Base-by-base conservation (phyloP, 495 filamentous ascomycete species). In the Penicillium soppii region DNA sequence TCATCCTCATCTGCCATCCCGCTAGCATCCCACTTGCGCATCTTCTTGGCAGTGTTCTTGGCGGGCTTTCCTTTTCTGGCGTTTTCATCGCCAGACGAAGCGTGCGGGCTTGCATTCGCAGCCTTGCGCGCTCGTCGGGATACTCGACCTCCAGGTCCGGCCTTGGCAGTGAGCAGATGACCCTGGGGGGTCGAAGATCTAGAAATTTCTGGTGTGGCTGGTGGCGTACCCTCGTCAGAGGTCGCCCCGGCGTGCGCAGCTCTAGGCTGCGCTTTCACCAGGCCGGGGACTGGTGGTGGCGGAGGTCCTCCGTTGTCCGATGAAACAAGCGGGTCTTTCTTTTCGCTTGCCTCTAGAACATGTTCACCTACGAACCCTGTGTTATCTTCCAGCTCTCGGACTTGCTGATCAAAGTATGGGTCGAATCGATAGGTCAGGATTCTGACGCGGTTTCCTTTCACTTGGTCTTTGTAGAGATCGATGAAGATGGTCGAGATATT, bases 401-500 rank as follows among this genome's bases (percentile, higher is more conserved):
- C 78, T 68, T 97, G 90, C 55, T 92, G 90, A 56, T 97, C 89
- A 65, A 97, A 98, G 69, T 96, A 97, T 50, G 85, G 80, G 65
- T 94, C 91, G 67, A 97, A 97, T 15, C 77, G 78, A 56, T 86
- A 82, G 56, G 92, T 80, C 43, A 90, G 77, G 25, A 88, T 75
- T 35, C 87, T 89, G 4, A 84, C 87, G 60, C 95, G 82, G 15
- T 86, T 82, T 62, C 85, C 90, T 68, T 82, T 90, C 40, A 98
- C 70, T 59, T 97, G 89, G 38, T 91, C 87, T 37, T 85, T 88
- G 64, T 97, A 97, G 21, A 96, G 76, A 47, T 89, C 85, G 44
- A 89, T 81, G 63, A 97, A 98, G 25, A 98, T 81, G 6, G 88
- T 89, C 55, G 86, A 88, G 44, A 97, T 88, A 55, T 97, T 96